Conservation (phyloP, 306 rosid species). For the Cicer yamashitae region DNA sequence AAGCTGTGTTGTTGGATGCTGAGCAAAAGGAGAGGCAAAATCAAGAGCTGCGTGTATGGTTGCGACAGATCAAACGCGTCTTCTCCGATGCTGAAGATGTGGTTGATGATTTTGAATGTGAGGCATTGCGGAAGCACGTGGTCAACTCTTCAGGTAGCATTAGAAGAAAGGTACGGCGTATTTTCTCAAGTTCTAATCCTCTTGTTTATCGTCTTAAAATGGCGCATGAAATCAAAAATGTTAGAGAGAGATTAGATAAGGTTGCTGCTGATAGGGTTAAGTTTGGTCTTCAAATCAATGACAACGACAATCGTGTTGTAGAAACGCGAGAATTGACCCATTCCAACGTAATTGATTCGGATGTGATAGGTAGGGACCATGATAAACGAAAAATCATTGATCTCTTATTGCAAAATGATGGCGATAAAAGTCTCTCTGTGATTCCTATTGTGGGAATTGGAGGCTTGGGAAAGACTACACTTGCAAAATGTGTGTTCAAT, state of each 20-base stretch:
- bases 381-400: no score
- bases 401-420: neutral
- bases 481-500: conserved; percentile 36
- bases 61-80: neutral
- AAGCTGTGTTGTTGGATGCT: neutral
- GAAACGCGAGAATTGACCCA: conserved; percentile 4
- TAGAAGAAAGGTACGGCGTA: conserved; percentile 2
- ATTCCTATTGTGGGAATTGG: conserved; percentile 47
- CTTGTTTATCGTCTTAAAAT: no score
- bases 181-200: neutral
- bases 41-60: neutral
- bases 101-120: neutral
- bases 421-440: neutral
- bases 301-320: neutral
- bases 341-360: no score
- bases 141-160: neutral
- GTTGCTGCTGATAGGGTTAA: conserved; percentile 16
- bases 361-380: no score
- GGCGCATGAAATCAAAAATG: no score
- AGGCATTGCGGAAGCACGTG: neutral
- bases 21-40: neutral
- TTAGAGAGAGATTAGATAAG: neutral
- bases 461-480: conserved; percentile 48
- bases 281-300: conserved; percentile 20
- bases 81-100: neutral